These are phyloP conservation scores for Lactarius pseudohatsudake DNA, from an alignment of 768 basidiomycete genomes.

Conservation along the genomic window DNA sequence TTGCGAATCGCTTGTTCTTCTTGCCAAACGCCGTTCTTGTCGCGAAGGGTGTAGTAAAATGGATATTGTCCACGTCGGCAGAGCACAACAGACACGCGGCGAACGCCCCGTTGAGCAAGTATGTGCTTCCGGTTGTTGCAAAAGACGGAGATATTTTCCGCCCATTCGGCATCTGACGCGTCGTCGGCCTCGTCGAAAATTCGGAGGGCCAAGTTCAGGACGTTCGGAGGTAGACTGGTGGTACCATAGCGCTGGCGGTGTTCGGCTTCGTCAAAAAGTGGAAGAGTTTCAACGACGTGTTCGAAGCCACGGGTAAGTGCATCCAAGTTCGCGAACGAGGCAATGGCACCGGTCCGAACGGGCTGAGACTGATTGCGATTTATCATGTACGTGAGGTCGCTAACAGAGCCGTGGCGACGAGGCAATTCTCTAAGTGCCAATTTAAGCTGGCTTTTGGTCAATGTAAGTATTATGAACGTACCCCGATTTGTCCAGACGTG, in stretches of 20 bases:
- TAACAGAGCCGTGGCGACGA: slow-evolving; percentile 87
- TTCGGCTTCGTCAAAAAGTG: slow-evolving; percentile 69
- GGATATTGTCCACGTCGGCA: slow-evolving; percentile 93
- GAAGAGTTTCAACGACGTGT: slow-evolving; percentile 70
- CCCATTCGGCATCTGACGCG: slow-evolving; percentile 74
- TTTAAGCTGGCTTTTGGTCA: slow-evolving; percentile 2
- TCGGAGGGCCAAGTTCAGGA: slow-evolving; percentile 91
- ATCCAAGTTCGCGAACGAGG: slow-evolving; percentile 78
- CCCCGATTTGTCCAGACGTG: slow-evolving; percentile 53
- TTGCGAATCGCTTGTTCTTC: slow-evolving; percentile 98
- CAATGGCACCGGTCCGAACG: slow-evolving; percentile 85
- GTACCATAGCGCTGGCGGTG: slow-evolving; percentile 73
- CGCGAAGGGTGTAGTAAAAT: slow-evolving; percentile 89
- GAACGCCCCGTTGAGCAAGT: slow-evolving; percentile 75
- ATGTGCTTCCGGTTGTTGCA: slow-evolving; percentile 65
- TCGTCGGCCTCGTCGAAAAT: slow-evolving; percentile 82
- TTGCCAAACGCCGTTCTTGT: slow-evolving; percentile 69
- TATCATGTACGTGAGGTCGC: slow-evolving; percentile 93
- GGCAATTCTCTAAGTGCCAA: slow-evolving; percentile 45
- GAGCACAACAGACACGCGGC: slow-evolving; percentile 88
- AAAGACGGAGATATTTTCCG: slow-evolving; percentile 65
- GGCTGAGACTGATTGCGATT: slow-evolving; percentile 85
- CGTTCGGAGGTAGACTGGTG: slow-evolving; percentile 79
- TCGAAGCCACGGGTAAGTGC: slow-evolving; percentile 72
- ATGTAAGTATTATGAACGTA: slow-evolving; percentile 33